A percentile compares a stretch with the other conserved stretches of the same genome.
Conservation (phyloP, 768 basidiomycete species). For the Suillus luteus region DNA sequence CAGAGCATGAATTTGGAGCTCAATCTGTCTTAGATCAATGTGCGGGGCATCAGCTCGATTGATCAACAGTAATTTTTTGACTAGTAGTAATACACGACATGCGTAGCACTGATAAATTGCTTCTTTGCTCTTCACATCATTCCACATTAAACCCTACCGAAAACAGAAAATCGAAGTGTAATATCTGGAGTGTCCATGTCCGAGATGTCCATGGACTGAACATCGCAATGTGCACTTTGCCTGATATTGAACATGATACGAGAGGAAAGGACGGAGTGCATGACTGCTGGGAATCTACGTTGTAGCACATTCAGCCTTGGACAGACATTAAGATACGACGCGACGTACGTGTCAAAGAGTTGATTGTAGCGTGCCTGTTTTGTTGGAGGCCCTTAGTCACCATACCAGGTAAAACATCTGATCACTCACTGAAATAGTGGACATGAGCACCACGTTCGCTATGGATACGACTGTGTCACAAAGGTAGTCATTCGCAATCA, state of each 20-base stretch:
- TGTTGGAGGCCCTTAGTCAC: not conserved
- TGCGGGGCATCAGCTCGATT: not conserved
- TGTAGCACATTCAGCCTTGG: not conserved
- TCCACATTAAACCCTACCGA: not conserved
- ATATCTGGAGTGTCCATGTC: not conserved
- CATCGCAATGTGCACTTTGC: slow-evolving; percentile 9
- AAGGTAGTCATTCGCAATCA: not conserved
- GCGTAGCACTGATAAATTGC: not conserved
- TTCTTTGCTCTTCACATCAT: not conserved
- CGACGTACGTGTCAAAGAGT: slow-evolving; percentile 9
- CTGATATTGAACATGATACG: slow-evolving; percentile 15
- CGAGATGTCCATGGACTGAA: not conserved
- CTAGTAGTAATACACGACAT: not conserved
- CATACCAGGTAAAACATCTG: not conserved
- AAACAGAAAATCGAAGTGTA: not conserved
- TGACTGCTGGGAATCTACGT: slow-evolving; percentile 4
- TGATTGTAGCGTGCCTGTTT: slow-evolving; percentile 8
- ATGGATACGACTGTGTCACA: slow-evolving; percentile 7
- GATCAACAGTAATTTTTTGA: not conserved
- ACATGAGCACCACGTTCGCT: slow-evolving; percentile 1
- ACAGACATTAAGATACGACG: not conserved
- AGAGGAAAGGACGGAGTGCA: slow-evolving; percentile 9
- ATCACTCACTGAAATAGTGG: slow-evolving; percentile 8
- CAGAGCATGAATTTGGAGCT: too few species aligned
- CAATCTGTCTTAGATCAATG: not conserved